These are phyloP conservation scores for Fusarium subtropicale DNA, from an alignment of 2,329 filamentous ascomycete genomes.

Conservation along the genomic window DNA sequence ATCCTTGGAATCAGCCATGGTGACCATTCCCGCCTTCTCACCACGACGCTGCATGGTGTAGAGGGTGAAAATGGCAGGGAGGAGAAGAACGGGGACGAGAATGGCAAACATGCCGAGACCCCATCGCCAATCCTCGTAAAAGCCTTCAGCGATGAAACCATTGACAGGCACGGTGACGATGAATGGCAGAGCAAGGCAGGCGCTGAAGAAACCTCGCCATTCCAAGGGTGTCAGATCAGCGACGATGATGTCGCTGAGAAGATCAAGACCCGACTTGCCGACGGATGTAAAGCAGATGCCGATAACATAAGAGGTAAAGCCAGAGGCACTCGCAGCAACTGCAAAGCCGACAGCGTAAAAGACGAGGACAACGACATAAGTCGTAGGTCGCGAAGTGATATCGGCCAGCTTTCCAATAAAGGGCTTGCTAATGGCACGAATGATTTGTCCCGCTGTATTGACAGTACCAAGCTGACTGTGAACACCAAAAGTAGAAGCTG, in stretches of 20 bases:
- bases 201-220: slow-evolving; percentile 54
- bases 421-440: slow-evolving; percentile 54
- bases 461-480: slow-evolving; percentile 52
- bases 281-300: slow-evolving; percentile 54
- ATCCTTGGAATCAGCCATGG: slow-evolving; percentile 47
- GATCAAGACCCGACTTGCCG: slow-evolving; percentile 54
- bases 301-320: slow-evolving; percentile 51
- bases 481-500: slow-evolving; percentile 50
- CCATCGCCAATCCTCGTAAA: slow-evolving; percentile 67
- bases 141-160: slow-evolving; percentile 56
- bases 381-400: slow-evolving; percentile 54
- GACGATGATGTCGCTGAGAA: slow-evolving; percentile 54
- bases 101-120: slow-evolving; percentile 72
- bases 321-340: slow-evolving; percentile 50
- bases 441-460: slow-evolving; percentile 51
- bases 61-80: slow-evolving; percentile 67
- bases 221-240: slow-evolving; percentile 53
- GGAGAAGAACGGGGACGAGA: slow-evolving; percentile 66
- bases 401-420: slow-evolving; percentile 55
- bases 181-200: slow-evolving; percentile 45
- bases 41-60: slow-evolving; percentile 69
- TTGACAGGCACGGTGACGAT: slow-evolving; percentile 56
- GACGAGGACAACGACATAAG: slow-evolving; percentile 54
- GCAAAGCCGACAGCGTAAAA: slow-evolving; percentile 54
- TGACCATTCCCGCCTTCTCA: slow-evolving; percentile 61